Evolutionary conservation across 345 rosid genomes (phyloP), one percentile per base, ranked within the genome.

Genomic region (Psidium friedrichsthalianum): DNA sequence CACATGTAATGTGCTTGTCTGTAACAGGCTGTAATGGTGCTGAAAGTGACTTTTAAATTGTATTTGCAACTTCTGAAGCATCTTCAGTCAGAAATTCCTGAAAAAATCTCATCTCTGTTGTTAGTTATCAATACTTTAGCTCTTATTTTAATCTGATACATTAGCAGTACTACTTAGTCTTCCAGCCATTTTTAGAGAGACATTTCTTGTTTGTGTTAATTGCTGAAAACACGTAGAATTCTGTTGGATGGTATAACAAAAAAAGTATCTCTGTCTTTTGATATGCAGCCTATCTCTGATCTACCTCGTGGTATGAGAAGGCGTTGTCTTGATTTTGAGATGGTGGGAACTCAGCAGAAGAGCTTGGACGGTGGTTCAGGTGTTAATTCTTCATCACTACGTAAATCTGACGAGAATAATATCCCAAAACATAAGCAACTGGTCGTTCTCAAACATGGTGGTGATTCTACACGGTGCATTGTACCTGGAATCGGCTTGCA

Each of bases 401-500:
- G 55, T 83, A 90, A 89, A 80, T 82, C 87, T 6, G 87, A 90
- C 74, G 90, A 86, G 85, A 86, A 86, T 25, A 44, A 59, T 56
- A 82, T 88, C 54, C 56, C 89, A 51, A 83, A 84, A 83, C 90
- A 88, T 84, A 86, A 69, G 59, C 92, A 91, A 84, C 83, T 91
- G 85, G 88, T 89, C 57, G 90, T 89, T 83, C 32, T 86, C 78
- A 93, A 93, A 88, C 87, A 89, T 40, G 83, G 91, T 84, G 84
- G 83, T 85, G 91, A 91, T 87, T 92, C 96, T 86, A 88, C 93
- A 4, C 85, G 89, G 82, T 83, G 93, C 88, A 90, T 91, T 86
- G 88, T 97, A 83, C 98, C 99, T 29, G 95, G 96, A 89, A 96
- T 97, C 59, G 99, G 99, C 86, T 93, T 97, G 92, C 99, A 97